A percentile compares a stretch with the other conserved stretches of the same genome.
phyloP scores from a whole-genome alignment of 2,329 filamentous ascomycete genomes.

The Aspergillus sp. region DNA sequence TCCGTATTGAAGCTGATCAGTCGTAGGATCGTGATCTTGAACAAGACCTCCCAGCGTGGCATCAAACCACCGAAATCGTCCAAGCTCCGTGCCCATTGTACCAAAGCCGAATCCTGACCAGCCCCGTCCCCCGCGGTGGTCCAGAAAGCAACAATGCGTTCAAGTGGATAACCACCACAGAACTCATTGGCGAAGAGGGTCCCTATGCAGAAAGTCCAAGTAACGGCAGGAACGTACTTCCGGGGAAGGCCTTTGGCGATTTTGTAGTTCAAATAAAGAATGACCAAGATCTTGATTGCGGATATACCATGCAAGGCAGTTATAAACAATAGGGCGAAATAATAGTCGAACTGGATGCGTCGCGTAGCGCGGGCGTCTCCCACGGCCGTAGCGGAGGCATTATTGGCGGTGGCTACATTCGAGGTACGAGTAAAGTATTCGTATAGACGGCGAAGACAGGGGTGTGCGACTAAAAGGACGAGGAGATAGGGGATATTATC shows the following conservation, averaged over 20 bases:
- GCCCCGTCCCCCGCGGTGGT: constrained; percentile 27
- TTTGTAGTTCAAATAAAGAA: constrained; percentile 78
- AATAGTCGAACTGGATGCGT: constrained; percentile 77
- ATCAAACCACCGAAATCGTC: constrained; percentile 83
- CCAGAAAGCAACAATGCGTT: constrained; percentile 59
- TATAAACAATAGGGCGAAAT: constrained; percentile 78
- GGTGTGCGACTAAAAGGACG: constrained; percentile 73
- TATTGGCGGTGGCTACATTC: constrained; percentile 27
- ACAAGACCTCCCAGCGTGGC: constrained; percentile 91
- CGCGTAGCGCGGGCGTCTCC: constrained; percentile 63
- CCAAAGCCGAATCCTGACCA: constrained; percentile 47
- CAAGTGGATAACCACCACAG: constrained; percentile 72
- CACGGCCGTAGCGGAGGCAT: constrained; percentile 24
- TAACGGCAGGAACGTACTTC: constrained; percentile 68
- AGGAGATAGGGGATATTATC: constrained; percentile 80
- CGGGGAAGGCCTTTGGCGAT: constrained; percentile 72
- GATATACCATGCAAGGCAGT: constrained; percentile 81
- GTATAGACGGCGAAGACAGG: constrained; percentile 71
- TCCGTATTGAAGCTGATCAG: constrained; percentile 97
- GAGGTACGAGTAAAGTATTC: constrained; percentile 54
- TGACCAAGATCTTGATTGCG: constrained; percentile 74
- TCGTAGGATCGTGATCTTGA: constrained; percentile 91
- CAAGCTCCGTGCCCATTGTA: constrained; percentile 67
- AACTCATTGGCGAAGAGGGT: constrained; percentile 90
- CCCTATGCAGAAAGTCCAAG: constrained; percentile 87